Conservation (phyloP, 768 basidiomycete genomes). For the Mrakia frigida region DNA sequence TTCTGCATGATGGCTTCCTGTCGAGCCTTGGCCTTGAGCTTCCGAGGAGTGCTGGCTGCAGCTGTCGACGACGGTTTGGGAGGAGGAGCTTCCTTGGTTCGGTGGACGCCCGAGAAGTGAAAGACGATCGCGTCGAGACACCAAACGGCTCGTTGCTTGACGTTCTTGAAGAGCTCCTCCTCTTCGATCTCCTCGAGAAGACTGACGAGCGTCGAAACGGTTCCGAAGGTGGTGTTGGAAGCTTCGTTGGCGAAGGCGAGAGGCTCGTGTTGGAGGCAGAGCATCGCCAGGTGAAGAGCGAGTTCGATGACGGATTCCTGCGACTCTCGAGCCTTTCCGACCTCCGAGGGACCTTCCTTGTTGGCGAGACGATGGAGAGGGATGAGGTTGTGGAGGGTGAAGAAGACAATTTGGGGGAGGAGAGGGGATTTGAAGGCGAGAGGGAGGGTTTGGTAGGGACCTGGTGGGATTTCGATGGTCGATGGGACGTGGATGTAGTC, state of each 20-base stretch:
- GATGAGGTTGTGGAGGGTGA: conserved; percentile 65
- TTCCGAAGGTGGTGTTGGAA: conserved; percentile 4
- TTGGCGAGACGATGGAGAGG: conserved; percentile 68
- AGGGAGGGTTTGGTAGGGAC: conserved; percentile 65
- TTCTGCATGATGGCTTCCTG: conserved; percentile 91
- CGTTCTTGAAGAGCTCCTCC: conserved; percentile 63
- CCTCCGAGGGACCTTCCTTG: conserved; percentile 41
- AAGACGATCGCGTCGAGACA: conserved; percentile 53
- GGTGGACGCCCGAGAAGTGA: conserved; percentile 54
- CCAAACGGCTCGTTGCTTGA: conserved; percentile 68
- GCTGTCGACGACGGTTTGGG: conserved; percentile 32
- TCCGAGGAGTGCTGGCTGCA: neutral
- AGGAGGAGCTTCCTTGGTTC: conserved; percentile 50
- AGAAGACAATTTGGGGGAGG: conserved; percentile 76
- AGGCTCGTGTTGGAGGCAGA: conserved; percentile 69
- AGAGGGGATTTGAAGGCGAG: conserved; percentile 63
- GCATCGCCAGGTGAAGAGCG: conserved; percentile 75
- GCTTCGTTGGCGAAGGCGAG: conserved; percentile 56
- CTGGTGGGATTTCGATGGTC: conserved; percentile 56
- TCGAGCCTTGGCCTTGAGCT: conserved; percentile 46
- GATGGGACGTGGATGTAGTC: conserved; percentile 74
- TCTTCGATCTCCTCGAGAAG: conserved; percentile 71
- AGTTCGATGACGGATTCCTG: conserved; percentile 71
- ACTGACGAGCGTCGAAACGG: conserved; percentile 54
- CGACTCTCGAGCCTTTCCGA: conserved; percentile 35